Base-by-base conservation (phyloP, 139 green algal genomes). In the Desmodesmus armatus region DNA sequence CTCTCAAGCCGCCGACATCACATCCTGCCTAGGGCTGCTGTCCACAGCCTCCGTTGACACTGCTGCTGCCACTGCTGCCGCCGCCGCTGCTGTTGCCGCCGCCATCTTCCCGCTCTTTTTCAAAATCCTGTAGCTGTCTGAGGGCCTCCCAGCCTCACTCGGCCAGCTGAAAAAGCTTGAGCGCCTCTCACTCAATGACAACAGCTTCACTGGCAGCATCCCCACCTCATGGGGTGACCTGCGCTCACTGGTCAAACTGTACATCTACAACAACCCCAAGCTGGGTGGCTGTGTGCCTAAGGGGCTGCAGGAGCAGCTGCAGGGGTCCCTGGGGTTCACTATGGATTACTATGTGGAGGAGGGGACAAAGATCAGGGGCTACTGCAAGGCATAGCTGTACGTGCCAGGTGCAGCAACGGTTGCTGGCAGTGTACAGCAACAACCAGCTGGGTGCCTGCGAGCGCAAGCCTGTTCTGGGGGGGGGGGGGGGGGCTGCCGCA, bases 231-330 rank as follows among this genome's bases (percentile, higher is more conserved):
- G 7, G 25, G 60, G 19, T 2, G 37, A 69, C 27, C 27, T 69
- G 25, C 35, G 37, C 33, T 27, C 66, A 3, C 66, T 74, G 66
- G 47, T 33, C 5, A 33, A 74, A 7, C 15, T 47, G 35, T 74
- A 74, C 66, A 15, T 74, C 0, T 74, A 74, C 35, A 47, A 74
- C 66, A 74, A 74, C 66, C 35, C 66, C 4, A 33, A 33, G 13
- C 66, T 74, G 33, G 47, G 33, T 29, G 66, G 66, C 66, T 74
- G 66, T n/a, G 15, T 74, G 33, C 66, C 66, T n/a, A 33, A 31
- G 17, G 37, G 60, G 4, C n/a, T 35, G 23, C 7, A n/a, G 27
- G 13, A 6, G 27, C 33, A n/a, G 66, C 37, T 44, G 66, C 33
- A 47, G 13, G 33, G 27, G 66, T 74, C 66, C 3, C 66, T 19